phyloP scores from a whole-genome alignment of 352 stramenopile species.

The Globisporangium polare region DNA sequence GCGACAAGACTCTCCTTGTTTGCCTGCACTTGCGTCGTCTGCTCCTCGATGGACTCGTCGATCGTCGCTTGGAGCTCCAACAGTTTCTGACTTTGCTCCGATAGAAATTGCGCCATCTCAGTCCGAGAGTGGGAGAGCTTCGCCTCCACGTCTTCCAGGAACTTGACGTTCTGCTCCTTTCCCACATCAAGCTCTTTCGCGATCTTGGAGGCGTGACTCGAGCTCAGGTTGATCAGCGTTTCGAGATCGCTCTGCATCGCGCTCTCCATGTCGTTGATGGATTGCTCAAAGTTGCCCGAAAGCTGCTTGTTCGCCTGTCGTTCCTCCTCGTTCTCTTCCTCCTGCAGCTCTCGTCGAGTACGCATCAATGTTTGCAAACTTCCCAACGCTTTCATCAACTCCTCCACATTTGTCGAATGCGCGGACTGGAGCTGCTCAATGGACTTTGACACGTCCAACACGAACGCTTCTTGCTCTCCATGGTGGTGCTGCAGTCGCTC shows the following conservation, averaged over 20 bases:
- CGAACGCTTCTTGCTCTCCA: slow-evolving; percentile 38
- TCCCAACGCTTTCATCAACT: slow-evolving; percentile 31
- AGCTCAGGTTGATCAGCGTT: slow-evolving; percentile 27
- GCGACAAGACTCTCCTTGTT: slow-evolving; percentile 28
- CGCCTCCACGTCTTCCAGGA: slow-evolving; percentile 28
- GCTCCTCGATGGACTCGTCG: slow-evolving; percentile 41
- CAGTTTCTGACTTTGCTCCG: slow-evolving; percentile 41
- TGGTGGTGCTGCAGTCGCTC: slow-evolving; percentile 45
- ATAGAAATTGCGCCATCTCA: slow-evolving; percentile 35
- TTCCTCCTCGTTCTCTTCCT: slow-evolving; percentile 18
- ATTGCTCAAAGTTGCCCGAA: slow-evolving; percentile 20
- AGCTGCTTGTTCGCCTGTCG: slow-evolving; percentile 15
- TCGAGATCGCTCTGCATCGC: slow-evolving; percentile 30
- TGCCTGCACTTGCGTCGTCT: slow-evolving; percentile 34
- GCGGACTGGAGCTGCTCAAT: slow-evolving; percentile 42
- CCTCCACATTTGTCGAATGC: slow-evolving; percentile 41
- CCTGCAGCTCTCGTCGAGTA: slow-evolving; percentile 16
- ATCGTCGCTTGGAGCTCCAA: slow-evolving; percentile 41
- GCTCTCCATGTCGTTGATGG: slow-evolving; percentile 25
- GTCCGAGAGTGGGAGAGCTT: slow-evolving; percentile 25
- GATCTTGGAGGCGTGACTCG: slow-evolving; percentile 27
- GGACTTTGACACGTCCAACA: slow-evolving; percentile 34
- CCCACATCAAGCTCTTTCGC: slow-evolving; percentile 24
- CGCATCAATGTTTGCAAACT: slow-evolving; percentile 28
- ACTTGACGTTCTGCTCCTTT: slow-evolving; percentile 25